Evolutionary conservation across 352 stramenopile species (phyloP).

Genomic region (Blastocystis sp.): DNA sequence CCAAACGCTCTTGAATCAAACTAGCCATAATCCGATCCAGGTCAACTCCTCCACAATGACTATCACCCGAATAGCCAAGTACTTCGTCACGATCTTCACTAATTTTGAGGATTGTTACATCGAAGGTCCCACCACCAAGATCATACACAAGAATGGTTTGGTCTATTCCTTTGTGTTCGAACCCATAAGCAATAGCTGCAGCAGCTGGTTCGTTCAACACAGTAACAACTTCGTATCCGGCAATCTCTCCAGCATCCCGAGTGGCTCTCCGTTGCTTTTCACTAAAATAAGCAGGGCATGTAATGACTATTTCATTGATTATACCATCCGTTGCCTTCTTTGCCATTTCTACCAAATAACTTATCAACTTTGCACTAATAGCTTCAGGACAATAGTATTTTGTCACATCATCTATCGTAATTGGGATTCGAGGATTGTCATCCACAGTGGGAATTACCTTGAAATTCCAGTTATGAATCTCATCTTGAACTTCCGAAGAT

Average conservation of each 20-base stretch:
- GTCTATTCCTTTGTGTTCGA: background rate
- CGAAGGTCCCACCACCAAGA: slow-evolving; percentile 72
- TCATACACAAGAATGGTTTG: slow-evolving; percentile 68
- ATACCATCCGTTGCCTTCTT: background rate
- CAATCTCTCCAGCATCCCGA: slow-evolving; percentile 39
- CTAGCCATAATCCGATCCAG: slow-evolving; percentile 89
- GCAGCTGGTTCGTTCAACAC: slow-evolving; percentile 59
- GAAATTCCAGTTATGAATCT: background rate
- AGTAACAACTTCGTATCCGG: slow-evolving; percentile 33
- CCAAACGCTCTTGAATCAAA: slow-evolving; percentile 93
- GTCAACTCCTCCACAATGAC: slow-evolving; percentile 79
- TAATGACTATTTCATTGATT: slow-evolving; percentile 46
- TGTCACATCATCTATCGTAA: background rate
- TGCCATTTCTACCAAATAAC: slow-evolving; percentile 30
- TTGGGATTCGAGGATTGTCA: slow-evolving; percentile 5
- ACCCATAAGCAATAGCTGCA: slow-evolving; percentile 59
- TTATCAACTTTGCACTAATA: slow-evolving; percentile 33
- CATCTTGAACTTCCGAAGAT: background rate
- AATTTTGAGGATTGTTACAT: slow-evolving; percentile 73
- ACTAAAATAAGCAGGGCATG: slow-evolving; percentile 53
- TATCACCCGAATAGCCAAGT: slow-evolving; percentile 75
- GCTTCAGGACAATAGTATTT: slow-evolving; percentile 4
- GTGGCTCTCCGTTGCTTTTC: slow-evolving; percentile 35
- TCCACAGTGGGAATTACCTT: background rate
- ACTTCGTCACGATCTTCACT: background rate